Base-by-base conservation (phyloP, 139 green algal genomes). In the Nannochloris sp. region DNA sequence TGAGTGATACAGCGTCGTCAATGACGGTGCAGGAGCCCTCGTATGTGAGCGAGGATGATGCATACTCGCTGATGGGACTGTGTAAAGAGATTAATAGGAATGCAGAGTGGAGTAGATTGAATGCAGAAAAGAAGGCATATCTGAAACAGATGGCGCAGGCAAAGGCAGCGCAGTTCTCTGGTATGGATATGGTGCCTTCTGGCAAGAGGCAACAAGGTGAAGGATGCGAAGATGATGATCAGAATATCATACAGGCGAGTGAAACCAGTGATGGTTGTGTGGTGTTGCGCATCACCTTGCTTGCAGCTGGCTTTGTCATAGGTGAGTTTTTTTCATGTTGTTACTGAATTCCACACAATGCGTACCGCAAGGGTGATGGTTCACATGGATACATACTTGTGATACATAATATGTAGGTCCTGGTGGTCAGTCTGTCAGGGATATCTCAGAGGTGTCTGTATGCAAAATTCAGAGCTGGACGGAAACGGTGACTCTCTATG, bases 271-370 rank as follows among this genome's bases (percentile, higher is more conserved):
- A 36, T 24, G 83, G 85, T 29, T 72, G 75, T 43, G 74, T 80
- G 3, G 62, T 75, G 27, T 61, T 96, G 67, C 68, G 80, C 43
- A 75, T 96, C 56, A 94, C 86, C 1, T 78, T 96, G 5, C 87
- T 96, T 54, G 90, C 89, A 4, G 85, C 90, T 14, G 89, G 89
- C 44, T 96, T 95, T 48, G 71, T 95, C 31, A 95, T 95, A 36
- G 34, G 34, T 40, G 34, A 12, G 34, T 12, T 40, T 40, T 40
- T 40, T 40, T 40, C 7, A 29, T 29, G 27, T 29, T 29, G 27
- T 29, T 29, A 7, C 27, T 29, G 27, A 4, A 29, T 29, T 29
- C 27, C 27, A 29, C 27, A 29, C 27, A 7, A 29, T 29, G 25
- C 25, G 25, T 29, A 1, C 3, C 27, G 27, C 27, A 29, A 29